These are phyloP conservation scores for Daedalea quercina DNA, from an alignment of 768 basidiomycete species.

Conservation along the genomic window DNA sequence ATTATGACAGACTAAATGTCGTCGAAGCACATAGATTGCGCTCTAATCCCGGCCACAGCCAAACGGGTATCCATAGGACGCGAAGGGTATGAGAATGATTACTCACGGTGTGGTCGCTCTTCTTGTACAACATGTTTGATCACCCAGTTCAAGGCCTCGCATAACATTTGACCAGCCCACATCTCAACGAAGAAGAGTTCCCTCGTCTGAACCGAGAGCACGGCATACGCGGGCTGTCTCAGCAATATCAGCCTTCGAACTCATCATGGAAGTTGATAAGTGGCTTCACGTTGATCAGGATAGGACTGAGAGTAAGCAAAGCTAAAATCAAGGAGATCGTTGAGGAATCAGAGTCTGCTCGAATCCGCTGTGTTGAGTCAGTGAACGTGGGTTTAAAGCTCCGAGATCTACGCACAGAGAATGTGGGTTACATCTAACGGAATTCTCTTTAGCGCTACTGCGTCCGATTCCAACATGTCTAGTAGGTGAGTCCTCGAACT, in stretches of 20 bases:
- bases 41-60: too few species aligned
- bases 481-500: neutral
- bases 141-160: slow-evolving; percentile 63
- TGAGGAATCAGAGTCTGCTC: slow-evolving; percentile 25
- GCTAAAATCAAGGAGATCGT: slow-evolving; percentile 21
- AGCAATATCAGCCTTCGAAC: neutral
- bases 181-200: slow-evolving; percentile 77
- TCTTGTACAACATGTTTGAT: slow-evolving; percentile 65
- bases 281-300: slow-evolving; percentile 23
- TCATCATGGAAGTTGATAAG: neutral
- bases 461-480: neutral
- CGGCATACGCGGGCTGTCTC: slow-evolving; percentile 72
- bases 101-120: slow-evolving; percentile 59
- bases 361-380: slow-evolving; percentile 4
- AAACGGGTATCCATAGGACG: too few species aligned
- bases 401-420: slow-evolving; percentile 7
- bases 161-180: slow-evolving; percentile 75
- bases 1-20: too few species aligned
- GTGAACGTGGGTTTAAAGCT: neutral
- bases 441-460: neutral
- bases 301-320: slow-evolving; percentile 26
- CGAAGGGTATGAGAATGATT: too few species aligned
- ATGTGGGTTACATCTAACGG: slow-evolving; percentile 17
- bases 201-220: slow-evolving; percentile 64
- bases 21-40: too few species aligned